A percentile compares a stretch with the other conserved stretches of the same genome.
phyloP scores from a whole-genome alignment of 257 asterid species.

The Avicennia marina region DNA sequence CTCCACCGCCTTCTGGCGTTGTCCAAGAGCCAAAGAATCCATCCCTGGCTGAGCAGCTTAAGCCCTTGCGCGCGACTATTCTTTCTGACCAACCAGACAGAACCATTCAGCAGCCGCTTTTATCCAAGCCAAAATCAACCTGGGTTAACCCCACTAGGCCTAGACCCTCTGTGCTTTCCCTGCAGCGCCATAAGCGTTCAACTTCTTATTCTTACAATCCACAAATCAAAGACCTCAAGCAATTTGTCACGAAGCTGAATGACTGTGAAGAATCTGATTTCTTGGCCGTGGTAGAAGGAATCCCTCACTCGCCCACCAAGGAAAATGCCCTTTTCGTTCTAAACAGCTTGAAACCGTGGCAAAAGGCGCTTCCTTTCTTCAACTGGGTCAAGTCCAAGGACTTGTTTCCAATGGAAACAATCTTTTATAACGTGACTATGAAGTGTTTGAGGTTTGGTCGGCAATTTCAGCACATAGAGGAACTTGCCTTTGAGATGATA shows the following conservation, averaged over 20 bases:
- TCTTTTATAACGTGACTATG: slow-evolving; percentile 86
- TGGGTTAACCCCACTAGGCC: slow-evolving; percentile 95
- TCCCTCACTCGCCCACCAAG: slow-evolving; percentile 54
- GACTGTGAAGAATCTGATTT: slow-evolving; percentile 65
- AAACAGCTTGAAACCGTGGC: slow-evolving; percentile 60
- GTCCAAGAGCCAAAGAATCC: slow-evolving; percentile 36
- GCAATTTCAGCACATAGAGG: slow-evolving; percentile 72
- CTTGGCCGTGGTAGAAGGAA: slow-evolving; percentile 41
- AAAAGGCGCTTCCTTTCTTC: slow-evolving; percentile 61
- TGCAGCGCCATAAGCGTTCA: slow-evolving; percentile 73
- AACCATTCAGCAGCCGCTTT: slow-evolving; percentile 27
- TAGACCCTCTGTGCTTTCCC: slow-evolving; percentile 74
- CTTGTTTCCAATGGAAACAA: slow-evolving; percentile 70
- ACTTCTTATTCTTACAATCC: slow-evolving; percentile 54
- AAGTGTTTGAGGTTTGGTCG: slow-evolving; percentile 81
- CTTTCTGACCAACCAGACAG: slow-evolving; percentile 61
- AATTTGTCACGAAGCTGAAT: slow-evolving; percentile 57
- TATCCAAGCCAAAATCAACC: slow-evolving; percentile 76
- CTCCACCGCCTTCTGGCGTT: slow-evolving; percentile 34
- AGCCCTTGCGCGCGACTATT: slow-evolving; percentile 62
- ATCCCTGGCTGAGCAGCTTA: slow-evolving; percentile 81
- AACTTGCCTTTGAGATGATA: slow-evolving; percentile 77
- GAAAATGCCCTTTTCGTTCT: slow-evolving; percentile 77
- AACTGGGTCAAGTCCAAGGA: slow-evolving; percentile 66
- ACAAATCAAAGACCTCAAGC: slow-evolving; percentile 56